A percentile compares a stretch with the other conserved stretches of the same genome.
These are phyloP conservation scores for Amanita phalloides DNA, from an alignment of 768 basidiomycete species.

Conservation along the genomic window DNA sequence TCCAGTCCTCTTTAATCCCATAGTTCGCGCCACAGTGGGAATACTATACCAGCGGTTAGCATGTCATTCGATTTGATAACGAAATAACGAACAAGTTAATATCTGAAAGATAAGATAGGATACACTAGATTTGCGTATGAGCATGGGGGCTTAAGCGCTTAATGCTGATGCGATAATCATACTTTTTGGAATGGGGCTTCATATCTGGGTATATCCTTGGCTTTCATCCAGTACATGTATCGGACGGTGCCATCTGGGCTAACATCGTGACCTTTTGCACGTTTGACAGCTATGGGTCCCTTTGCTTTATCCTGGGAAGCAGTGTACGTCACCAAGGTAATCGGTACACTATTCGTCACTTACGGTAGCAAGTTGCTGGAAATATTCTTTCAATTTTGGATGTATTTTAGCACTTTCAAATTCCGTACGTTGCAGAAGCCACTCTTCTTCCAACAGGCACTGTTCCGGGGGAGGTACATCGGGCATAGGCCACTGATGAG, in stretches of 20 bases:
- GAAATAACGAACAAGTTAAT: slow-evolving; percentile 50
- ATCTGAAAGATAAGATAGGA: slow-evolving; percentile 73
- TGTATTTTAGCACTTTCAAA: slow-evolving; percentile 18
- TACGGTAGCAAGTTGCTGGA: slow-evolving; percentile 19
- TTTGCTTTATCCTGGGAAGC: slow-evolving; percentile 45
- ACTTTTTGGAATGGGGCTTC: slow-evolving; percentile 73
- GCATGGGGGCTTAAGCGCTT: background rate
- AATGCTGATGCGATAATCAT: slow-evolving; percentile 4
- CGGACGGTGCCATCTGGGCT: slow-evolving; percentile 35
- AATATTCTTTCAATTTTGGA: slow-evolving; percentile 22
- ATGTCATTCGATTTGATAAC: background rate
- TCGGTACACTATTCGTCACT: slow-evolving; percentile 3
- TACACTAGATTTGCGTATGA: slow-evolving; percentile 32
- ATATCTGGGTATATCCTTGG: slow-evolving; percentile 54
- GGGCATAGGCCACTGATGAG: slow-evolving; percentile 62
- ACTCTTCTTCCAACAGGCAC: slow-evolving; percentile 48
- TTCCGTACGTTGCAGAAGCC: slow-evolving; percentile 20
- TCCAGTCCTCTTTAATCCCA: slow-evolving; percentile 40
- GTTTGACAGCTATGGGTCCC: slow-evolving; percentile 62
- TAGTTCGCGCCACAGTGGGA: slow-evolving; percentile 36
- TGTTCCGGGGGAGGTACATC: slow-evolving; percentile 46
- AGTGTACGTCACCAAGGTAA: background rate
- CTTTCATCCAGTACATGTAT: slow-evolving; percentile 75
- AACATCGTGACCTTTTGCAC: slow-evolving; percentile 31
- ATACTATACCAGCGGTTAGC: slow-evolving; percentile 33